A percentile compares a stretch with the other conserved stretches of the same genome.
phyloP scores from a whole-genome alignment of 768 basidiomycete species.

The Tephrocybe sp. region DNA sequence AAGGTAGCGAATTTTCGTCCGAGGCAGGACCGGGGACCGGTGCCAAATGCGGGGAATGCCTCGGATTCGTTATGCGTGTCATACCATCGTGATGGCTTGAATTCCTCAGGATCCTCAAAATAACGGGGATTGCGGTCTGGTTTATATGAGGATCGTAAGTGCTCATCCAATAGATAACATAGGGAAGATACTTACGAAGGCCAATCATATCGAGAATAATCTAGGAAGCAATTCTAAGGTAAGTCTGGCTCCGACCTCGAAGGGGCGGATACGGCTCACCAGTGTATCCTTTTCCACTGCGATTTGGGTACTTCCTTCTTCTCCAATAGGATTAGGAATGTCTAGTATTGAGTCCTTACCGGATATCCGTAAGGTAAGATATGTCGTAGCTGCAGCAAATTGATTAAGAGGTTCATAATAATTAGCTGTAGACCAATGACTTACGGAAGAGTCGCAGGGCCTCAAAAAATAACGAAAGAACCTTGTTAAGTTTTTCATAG shows the following conservation, averaged over 20 bases:
- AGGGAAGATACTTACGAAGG: neutral
- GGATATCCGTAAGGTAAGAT: neutral
- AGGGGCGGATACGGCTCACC: neutral
- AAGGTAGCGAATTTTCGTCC: constrained; percentile 52
- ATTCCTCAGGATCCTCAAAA: constrained; percentile 42
- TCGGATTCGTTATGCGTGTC: constrained; percentile 37
- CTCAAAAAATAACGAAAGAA: constrained; percentile 39
- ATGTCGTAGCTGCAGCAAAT: neutral
- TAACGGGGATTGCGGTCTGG: constrained; percentile 45
- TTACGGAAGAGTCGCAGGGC: constrained; percentile 40
- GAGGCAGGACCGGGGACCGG: constrained; percentile 48
- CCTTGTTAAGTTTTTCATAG: constrained; percentile 37
- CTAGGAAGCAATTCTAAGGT: neutral
- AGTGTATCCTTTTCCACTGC: neutral
- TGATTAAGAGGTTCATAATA: too few species aligned
- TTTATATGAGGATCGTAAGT: neutral
- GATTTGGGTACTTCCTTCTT: neutral
- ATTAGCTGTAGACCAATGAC: neutral
- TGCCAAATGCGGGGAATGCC: constrained; percentile 41
- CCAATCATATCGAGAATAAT: constrained; percentile 1
- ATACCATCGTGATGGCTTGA: constrained; percentile 49
- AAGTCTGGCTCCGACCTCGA: neutral
- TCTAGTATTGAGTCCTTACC: neutral
- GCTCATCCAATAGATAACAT: neutral
- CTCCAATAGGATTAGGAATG: neutral